phyloP scores from a whole-genome alignment of 148 eudicot genomes.

The Tetragonia tetragonoides region DNA sequence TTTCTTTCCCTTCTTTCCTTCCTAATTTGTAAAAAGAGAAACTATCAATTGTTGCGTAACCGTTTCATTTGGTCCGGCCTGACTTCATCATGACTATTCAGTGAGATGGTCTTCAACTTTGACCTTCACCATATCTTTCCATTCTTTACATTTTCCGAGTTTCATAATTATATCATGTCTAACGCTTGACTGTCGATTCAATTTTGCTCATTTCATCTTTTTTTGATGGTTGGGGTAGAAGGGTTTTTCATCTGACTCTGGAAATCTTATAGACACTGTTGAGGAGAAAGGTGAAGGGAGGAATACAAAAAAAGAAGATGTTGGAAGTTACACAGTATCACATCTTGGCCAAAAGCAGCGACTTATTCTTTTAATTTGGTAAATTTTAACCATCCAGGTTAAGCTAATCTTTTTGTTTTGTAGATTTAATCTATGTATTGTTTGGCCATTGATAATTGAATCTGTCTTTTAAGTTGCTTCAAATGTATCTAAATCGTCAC shows the following conservation, averaged over 20 bases:
- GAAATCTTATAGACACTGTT: neutral
- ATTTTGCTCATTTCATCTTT: constrained; percentile 1
- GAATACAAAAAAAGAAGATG: neutral
- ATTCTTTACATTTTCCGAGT: neutral
- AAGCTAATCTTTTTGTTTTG: constrained; percentile 11
- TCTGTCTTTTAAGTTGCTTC: neutral
- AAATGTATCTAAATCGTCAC: neutral
- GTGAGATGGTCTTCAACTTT: neutral
- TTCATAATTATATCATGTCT: neutral
- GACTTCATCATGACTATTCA: constrained; percentile 8
- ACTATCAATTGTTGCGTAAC: neutral
- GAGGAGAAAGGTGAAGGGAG: neutral
- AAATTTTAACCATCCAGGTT: constrained; percentile 7
- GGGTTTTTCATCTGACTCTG: constrained; percentile 1
- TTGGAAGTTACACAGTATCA: neutral
- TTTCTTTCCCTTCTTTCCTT: neutral
- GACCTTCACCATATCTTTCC: constrained; percentile 2
- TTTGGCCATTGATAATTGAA: neutral
- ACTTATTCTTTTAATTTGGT: constrained; percentile 1
- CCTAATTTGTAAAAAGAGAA: neutral
- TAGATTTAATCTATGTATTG: neutral
- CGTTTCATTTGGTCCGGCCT: constrained; percentile 10
- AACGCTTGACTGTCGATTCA: neutral
- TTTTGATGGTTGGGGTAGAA: neutral
- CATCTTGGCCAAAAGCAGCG: neutral